Base-by-base conservation (phyloP, 345 rosid species). In the Populus ilicifolia region DNA sequence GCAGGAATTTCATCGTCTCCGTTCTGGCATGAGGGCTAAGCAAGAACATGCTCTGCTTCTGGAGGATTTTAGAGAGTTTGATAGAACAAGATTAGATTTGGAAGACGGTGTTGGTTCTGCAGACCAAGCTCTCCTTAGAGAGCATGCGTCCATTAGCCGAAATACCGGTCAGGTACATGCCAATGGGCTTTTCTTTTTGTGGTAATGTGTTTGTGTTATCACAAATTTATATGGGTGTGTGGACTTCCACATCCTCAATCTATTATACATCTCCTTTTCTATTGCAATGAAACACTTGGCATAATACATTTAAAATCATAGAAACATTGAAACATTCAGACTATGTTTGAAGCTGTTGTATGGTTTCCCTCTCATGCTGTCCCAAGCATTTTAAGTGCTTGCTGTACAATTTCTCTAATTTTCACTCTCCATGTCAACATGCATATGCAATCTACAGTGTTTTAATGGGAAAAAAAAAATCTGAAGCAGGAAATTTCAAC, bases 1-100 rank as follows among this genome's bases (percentile, higher is more conserved):
- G 96, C 95, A 96, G 99, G 99, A 96, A 84, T 96, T 93, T 85
- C 88, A 89, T 79, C 93, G 97, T 82, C 97, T 92, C 64, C 90
- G 92, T 50, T 93, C 97, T 61, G 89, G 91, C 86, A 96, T 93
- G 67, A 93, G 87, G 87, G 93, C 95, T 61, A 96, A 93, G 85
- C 89, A 91, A 83, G 98, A 96, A 78, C 97, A 93, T 82, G 98
- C 97, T 87, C 91, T 95, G 68, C 91, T 93, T 56, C 94, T 96
- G 74, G 97, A 96, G 64, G 99, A 96, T 82, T 92, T 92, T 80
- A 91, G 95, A 84, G 98, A 93, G 87, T 96, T 92, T 80, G 99
- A 96, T 84, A 88, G 95, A 73, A 86, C 97, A 68, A 87, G 94
- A 76, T 85, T 93, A 80, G 98, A 93, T 82, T 89, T 96, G 87